A percentile compares a stretch with the other conserved stretches of the same genome.
phyloP scores from a whole-genome alignment of 2,329 filamentous ascomycete genomes.

The Lasiodiplodia gonubiensis region DNA sequence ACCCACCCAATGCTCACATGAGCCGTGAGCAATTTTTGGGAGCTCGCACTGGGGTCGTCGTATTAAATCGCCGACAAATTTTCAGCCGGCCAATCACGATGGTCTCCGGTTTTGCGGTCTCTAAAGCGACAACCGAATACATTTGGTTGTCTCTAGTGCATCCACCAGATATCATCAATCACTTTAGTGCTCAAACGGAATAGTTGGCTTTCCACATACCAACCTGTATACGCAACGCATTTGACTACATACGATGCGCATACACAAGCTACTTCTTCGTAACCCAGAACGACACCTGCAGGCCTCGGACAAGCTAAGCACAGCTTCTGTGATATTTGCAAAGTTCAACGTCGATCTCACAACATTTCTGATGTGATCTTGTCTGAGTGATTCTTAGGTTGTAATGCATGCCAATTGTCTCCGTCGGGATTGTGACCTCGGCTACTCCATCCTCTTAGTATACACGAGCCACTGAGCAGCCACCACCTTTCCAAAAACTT shows the following conservation, averaged over 20 bases:
- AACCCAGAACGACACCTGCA: neutral
- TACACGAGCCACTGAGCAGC: neutral
- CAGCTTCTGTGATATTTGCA: no score
- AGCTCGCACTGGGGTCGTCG: neutral
- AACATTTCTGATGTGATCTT: neutral
- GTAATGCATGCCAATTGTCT: neutral
- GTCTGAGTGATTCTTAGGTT: neutral
- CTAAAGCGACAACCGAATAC: neutral
- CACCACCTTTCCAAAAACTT: neutral
- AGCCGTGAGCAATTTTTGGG: neutral
- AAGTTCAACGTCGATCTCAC: no score
- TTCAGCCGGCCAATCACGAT: no score
- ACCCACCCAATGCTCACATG: neutral
- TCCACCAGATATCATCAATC: no score
- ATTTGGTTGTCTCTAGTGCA: no score
- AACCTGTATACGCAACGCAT: no score
- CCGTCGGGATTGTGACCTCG: neutral
- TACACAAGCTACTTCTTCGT: no score
- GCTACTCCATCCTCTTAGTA: neutral
- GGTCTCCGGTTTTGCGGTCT: neutral
- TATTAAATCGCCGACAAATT: neutral
- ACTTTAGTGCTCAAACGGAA: no score
- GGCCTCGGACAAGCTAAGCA: neutral
- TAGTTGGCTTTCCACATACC: no score
- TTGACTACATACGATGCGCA: no score